Evolutionary conservation across 805 yeast genomes (phyloP), one percentile per base, ranked within the genome.

Genomic region (Starmerella apis): DNA sequence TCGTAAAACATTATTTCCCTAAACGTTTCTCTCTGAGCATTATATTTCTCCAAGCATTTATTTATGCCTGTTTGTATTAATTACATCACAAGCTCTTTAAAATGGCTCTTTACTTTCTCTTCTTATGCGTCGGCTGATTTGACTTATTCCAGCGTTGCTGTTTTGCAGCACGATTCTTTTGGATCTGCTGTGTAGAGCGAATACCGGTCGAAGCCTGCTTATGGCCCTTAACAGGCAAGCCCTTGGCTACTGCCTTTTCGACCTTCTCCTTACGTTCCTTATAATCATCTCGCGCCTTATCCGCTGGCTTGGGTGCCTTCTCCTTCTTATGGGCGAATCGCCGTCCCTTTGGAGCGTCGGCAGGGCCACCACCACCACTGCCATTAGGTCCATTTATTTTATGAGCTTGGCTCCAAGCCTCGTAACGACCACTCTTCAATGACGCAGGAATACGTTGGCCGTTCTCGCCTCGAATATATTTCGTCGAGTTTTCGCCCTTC

Each of bases 401-500:
- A 65, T 86, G 77, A 33, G 79, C 78, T 56, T 79, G 74, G 63
- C 83, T 83, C 99, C 99, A 92, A 38, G 81, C 82, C 49, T 88
- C 97, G 62, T 79, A 92, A 57, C 86, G 79, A 42, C 99, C 99
- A 2, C 94, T 80, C 62, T 85, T 76, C 69, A 80, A 86, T 13
- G 92, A 75, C 1, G 98, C 97, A 6, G 97, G 96, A 44, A 92
- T 78, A 63, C 77, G 78, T 60, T 83, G 87, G 7, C 99, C 99
- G 65, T 86, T 81, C 65, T 92, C 99, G 54, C 97, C 94, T 56
- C 86, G 81, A 61, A 92, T 92, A 67, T 74, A 90, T 68, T 86
- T 88, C 27, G 56, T 54, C 4, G 45, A 41, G 16, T 58, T 59
- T 68, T 81, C 77, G 61, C 86, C 94, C 55, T 92, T 85, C 60